Base-by-base conservation (phyloP, 73 alveolate species). In the Paramecium sexaurelia region DNA sequence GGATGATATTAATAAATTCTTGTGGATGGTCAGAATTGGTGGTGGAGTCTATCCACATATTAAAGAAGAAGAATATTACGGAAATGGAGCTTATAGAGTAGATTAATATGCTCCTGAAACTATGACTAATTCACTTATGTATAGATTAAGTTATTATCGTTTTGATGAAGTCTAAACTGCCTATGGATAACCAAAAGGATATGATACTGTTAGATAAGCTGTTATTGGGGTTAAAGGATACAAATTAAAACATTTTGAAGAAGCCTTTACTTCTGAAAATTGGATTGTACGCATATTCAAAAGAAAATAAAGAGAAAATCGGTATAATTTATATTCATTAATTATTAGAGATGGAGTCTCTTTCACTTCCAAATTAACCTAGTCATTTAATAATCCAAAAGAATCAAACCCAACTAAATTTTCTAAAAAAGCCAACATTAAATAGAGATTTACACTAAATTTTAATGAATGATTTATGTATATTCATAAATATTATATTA, bases 1-100 rank as follows among this genome's bases (percentile, higher is more conserved):
- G 9, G 99, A 96, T 93, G 99, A 96, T 86, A 94, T 96, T 19
- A 95, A 95, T 84, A 96, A 96, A 85, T 96, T 96, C 87, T 93
- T 95, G 43, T 96, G 99, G 98, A 96, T 96, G 99, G 95, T 96
- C 27, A 92, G 99, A 66, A 95, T 95, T 61, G 99, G 97, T n/a
- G 98, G 97, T 2, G 99, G 98, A 37, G 97, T 95, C 85, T 96
- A 92, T 78, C 98, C 99, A 1, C 96, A 95, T 68, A 92, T 96
- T 11, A 95, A 96, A 82, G 99, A 95, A 94, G 97, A 93, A 82
- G 95, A 96, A 55, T 96, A 92, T 92, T 66, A 92, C 55, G 93
- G 93, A 29, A 92, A 94, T n/a, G 98, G 97, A 2, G 24, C 41
- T 7, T 95, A 96, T 94, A 91, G 98, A 69, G 94, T 96, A 19